Evolutionary conservation across 176 grass and related monocot genomes (phyloP).

Genomic region (Hyparrhenia diplandra): DNA sequence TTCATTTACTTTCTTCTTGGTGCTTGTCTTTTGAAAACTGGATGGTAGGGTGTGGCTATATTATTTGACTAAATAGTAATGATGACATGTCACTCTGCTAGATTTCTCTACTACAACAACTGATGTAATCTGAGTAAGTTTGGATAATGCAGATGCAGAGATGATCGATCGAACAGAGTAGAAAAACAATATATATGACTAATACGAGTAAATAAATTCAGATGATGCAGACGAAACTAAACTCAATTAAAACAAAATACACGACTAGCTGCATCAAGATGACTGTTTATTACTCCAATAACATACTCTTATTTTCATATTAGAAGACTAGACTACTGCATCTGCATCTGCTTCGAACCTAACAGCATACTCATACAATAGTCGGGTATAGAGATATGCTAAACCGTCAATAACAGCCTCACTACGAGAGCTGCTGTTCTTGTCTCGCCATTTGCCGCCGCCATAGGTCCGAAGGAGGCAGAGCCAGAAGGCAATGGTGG

Average conservation of each 20-base stretch:
- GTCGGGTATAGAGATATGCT: background rate
- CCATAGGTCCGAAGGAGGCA: background rate
- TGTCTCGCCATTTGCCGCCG: too few relatives aligned
- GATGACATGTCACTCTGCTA: background rate
- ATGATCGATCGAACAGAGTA: background rate
- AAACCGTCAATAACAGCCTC: background rate
- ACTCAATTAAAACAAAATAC: background rate
- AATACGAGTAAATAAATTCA: background rate
- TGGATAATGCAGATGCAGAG: background rate
- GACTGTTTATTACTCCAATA: too few relatives aligned
- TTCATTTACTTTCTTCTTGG: too few relatives aligned
- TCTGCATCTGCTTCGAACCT: background rate
- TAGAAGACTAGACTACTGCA: too few relatives aligned
- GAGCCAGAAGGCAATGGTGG: background rate
- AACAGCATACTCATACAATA: background rate
- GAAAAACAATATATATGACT: background rate
- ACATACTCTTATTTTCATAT: too few relatives aligned
- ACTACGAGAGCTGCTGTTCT: background rate
- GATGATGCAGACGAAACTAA: background rate
- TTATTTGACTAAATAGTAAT: too few relatives aligned
- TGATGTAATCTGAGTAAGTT: background rate
- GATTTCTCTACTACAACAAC: background rate
- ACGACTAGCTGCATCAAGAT: background rate
- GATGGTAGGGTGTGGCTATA: background rate
- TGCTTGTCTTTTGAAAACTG: background rate